These are phyloP conservation scores for Salix viminalis DNA, from an alignment of 345 rosid genomes.

Conservation along the genomic window DNA sequence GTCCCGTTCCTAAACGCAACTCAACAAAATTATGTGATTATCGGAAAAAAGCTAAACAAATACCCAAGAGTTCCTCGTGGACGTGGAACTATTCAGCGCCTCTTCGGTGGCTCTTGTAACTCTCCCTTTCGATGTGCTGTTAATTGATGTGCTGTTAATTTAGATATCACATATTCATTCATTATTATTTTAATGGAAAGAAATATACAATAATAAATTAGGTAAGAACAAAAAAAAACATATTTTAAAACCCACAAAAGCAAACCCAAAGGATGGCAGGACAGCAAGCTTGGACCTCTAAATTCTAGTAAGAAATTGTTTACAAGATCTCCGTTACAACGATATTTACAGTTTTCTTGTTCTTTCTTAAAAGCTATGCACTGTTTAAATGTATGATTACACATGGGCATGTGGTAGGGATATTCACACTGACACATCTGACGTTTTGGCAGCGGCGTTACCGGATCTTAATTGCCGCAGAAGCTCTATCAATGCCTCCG, in stretches of 20 bases:
- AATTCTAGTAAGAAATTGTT: background rate
- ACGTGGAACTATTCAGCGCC: background rate
- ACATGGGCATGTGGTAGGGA: conserved; percentile 22
- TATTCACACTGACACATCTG: conserved; percentile 38
- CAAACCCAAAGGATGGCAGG: background rate
- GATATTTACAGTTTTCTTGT: conserved; percentile 8
- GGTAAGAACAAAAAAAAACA: background rate
- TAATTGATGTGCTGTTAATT: background rate
- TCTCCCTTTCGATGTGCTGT: background rate
- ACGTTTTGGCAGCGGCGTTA: conserved; percentile 47
- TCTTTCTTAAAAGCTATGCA: background rate
- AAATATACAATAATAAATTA: background rate
- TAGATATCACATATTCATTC: background rate
- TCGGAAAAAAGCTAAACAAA: background rate
- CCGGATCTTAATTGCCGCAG: conserved; percentile 90
- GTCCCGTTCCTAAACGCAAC: background rate
- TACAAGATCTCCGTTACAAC: background rate
- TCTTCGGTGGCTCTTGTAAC: background rate
- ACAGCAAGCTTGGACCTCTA: conserved; percentile 1
- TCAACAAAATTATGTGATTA: background rate
- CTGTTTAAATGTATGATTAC: conserved; percentile 8
- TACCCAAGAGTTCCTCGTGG: conserved; percentile 5
- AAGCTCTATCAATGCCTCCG: conserved; percentile 67
- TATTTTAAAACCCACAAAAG: background rate
- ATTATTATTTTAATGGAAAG: background rate